phyloP scores from a whole-genome alignment of 176 grass and related monocot genomes.

The Triticum timopheevii region DNA sequence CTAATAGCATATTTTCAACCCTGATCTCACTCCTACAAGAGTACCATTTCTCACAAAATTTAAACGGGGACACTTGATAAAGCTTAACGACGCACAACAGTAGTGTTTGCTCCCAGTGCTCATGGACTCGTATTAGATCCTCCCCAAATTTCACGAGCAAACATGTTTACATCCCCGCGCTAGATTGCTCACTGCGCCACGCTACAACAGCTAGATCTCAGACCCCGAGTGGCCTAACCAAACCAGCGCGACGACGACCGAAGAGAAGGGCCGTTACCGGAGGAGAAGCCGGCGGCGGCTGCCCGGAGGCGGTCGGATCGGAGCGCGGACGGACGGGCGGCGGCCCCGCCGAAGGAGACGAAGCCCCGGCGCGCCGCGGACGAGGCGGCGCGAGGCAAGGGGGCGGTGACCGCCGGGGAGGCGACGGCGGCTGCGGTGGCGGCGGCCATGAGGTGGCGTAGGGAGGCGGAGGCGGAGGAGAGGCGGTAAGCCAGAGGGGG shows the following conservation, averaged over 20 bases:
- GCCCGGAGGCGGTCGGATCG: slow-evolving; percentile 12
- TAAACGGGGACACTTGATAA: neutral
- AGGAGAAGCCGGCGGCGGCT: neutral
- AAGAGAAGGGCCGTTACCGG: slow-evolving; percentile 17
- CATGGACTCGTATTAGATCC: neutral
- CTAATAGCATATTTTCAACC: neutral
- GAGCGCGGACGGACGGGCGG: slow-evolving; percentile 1
- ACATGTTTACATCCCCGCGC: neutral
- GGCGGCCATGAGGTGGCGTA: slow-evolving; percentile 38
- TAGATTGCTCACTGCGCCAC: neutral
- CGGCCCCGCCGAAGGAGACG: slow-evolving; percentile 27
- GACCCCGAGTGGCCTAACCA: neutral
- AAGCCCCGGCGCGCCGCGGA: slow-evolving; percentile 16
- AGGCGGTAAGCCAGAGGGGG: slow-evolving; percentile 48
- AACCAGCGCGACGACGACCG: neutral
- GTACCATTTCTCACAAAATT: neutral
- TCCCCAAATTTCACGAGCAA: neutral
- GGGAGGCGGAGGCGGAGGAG: slow-evolving; percentile 2
- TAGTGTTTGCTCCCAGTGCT: neutral
- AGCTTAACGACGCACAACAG: neutral
- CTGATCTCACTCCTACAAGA: neutral
- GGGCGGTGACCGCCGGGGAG: slow-evolving; percentile 12
- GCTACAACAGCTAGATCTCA: slow-evolving; percentile 15
- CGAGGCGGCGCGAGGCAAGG: neutral
- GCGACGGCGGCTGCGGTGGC: slow-evolving; percentile 22